Evolutionary conservation across 805 yeast species (phyloP), one percentile per base, ranked within the genome.

Genomic region (Ogataea salicorniae): DNA sequence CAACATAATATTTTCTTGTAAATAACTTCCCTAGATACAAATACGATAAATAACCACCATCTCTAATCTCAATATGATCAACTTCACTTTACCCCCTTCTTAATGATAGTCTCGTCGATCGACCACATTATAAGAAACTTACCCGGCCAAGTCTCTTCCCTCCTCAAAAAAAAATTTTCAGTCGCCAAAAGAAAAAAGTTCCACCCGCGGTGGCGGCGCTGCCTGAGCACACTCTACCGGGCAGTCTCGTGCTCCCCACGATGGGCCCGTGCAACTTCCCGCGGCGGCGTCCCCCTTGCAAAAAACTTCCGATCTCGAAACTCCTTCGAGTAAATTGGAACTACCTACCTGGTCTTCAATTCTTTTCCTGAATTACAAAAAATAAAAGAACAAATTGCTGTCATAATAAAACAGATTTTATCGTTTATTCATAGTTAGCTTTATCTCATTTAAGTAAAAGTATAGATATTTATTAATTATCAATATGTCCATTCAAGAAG

Each of bases 401-500:
- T 15, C 9, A 20, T 20, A 15, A 5, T 15, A 14, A 15, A n/a
- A n/a, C 36, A 34, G 9, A 6, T 15, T 34, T 34, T 34, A 15
- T 34, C 36, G 11, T 34, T 15, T 13, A 15, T 34, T 15, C 15
- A n/a, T 34, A 15, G n/a, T 4, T 34, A 15, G 16, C n/a, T 34
- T 15, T 34, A 9, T 14, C 5, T 34, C 17, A 34, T 7, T 13
- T 15, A 34, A 34, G 5, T 34, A 34, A 15, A 15, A 34, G 7
- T 15, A 34, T 34, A 15, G 17, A 15, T 34, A 23, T 7, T 39
- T 37, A 37, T 23, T 35, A 35, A n/a, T 16, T 18, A 13, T 22
- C 53, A 69, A 43, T 48, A 77, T 77, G 82, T 69, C 82, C 61
- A 81, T 56, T 48, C 57, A 55, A 46, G 94, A 87, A 71, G 79